Conservation (phyloP, 2,329 filamentous ascomycete genomes). For the Bisporella sp. region DNA sequence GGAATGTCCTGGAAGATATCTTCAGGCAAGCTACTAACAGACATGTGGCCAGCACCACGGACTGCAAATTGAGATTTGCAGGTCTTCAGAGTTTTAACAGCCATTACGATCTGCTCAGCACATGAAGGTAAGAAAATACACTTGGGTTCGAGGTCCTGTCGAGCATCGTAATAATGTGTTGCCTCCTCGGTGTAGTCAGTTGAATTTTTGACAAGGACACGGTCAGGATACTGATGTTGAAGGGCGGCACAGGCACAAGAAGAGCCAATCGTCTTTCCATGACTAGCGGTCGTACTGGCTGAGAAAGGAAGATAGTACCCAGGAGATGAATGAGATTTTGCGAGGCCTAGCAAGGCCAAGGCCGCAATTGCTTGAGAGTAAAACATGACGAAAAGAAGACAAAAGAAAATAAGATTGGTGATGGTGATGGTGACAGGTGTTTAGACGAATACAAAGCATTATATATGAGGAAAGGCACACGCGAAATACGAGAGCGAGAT, state of each 20-base stretch:
- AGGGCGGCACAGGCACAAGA: not conserved
- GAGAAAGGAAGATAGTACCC: too few species aligned
- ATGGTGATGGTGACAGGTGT: too few species aligned
- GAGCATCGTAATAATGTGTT: constrained; percentile 1
- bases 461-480: too few species aligned
- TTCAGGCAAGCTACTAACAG: not conserved
- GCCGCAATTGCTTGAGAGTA: too few species aligned
- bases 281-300: too few species aligned
- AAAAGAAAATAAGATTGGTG: too few species aligned
- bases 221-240: not conserved
- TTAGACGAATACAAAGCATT: too few species aligned
- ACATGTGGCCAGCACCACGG: constrained; percentile 6
- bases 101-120: constrained; percentile 1
- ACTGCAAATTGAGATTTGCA: constrained; percentile 6
- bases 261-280: not conserved
- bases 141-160: constrained; percentile 1
- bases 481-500: too few species aligned
- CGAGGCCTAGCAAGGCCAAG: too few species aligned
- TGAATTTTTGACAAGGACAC: not conserved
- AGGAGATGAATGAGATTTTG: too few species aligned
- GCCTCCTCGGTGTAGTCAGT: constrained; percentile 1
- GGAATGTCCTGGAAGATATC: not conserved
- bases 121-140: constrained; percentile 4
- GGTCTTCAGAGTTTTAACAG: not conserved
- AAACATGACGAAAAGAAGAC: too few species aligned